These are phyloP conservation scores for Yamadazyma dushanensis DNA, from an alignment of 1,139 yeast species.

Conservation along the genomic window DNA sequence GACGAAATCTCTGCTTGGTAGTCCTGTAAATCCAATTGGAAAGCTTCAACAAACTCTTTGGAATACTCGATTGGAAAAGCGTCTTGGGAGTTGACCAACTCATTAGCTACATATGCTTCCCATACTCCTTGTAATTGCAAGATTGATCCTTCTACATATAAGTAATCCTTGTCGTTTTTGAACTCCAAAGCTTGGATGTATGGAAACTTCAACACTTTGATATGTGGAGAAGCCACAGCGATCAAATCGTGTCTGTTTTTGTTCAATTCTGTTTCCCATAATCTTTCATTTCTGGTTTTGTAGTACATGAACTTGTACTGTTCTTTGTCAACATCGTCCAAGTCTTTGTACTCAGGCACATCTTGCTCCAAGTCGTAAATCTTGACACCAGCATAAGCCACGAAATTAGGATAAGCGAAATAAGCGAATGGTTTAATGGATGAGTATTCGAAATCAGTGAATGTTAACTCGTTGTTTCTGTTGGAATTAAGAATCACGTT, in stretches of 20 bases:
- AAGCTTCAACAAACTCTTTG: conserved; percentile 54
- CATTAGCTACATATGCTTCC: conserved; percentile 66
- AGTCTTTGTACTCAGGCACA: conserved; percentile 63
- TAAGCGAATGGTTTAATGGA: conserved; percentile 79
- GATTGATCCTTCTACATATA: conserved; percentile 65
- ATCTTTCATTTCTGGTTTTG: conserved; percentile 86
- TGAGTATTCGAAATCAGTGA: conserved; percentile 81
- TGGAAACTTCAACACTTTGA: conserved; percentile 66
- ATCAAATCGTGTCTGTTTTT: conserved; percentile 64
- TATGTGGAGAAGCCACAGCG: conserved; percentile 76
- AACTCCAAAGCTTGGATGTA: conserved; percentile 65
- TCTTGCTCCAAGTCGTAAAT: conserved; percentile 74
- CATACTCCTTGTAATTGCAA: conserved; percentile 77
- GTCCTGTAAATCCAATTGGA: conserved; percentile 57
- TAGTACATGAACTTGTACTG: conserved; percentile 84
- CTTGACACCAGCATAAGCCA: conserved; percentile 85
- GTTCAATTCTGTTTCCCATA: conserved; percentile 81
- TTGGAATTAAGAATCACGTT: conserved; percentile 59
- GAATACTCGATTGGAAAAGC: conserved; percentile 60
- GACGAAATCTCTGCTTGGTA: conserved; percentile 68
- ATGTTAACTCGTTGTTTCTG: conserved; percentile 42
- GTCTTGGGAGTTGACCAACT: conserved; percentile 49
- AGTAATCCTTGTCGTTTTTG: conserved; percentile 61
- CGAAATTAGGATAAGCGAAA: conserved; percentile 76
- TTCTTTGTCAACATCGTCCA: conserved; percentile 71